Base-by-base conservation (phyloP, 768 basidiomycete species). In the Russula compacta region DNA sequence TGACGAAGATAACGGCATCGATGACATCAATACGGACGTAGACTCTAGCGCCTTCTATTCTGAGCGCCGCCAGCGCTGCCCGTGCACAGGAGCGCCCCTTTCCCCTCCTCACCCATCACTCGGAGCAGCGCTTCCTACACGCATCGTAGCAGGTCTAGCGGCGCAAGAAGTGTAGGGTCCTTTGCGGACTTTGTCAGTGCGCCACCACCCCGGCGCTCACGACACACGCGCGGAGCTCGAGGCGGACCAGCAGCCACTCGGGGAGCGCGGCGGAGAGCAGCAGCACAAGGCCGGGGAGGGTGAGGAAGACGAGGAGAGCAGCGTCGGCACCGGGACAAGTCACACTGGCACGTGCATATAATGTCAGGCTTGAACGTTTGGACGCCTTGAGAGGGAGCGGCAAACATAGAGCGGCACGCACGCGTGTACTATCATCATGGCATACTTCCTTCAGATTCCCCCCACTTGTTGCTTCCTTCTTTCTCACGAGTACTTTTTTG, bases 151-250 rank as follows among this genome's bases (percentile, higher is more conserved):
- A 33, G 58, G 32, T 19, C 33, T 10, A 43, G 36, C 1, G 71
- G 81, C 38, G 75, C 84, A 6, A 80, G 80, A 19, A 61, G 60
- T 24, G 9, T 49, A 6, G 61, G 65, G 21, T 60, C 65, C 67
- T 79, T 86, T 69, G 77, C 83, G 7, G 85, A 87, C 68, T 85
- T 86, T 68, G 79, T 84, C 54, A 79, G 77, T 66, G 81, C 81
- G 0, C 83, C 85, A 38, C 62, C 64, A 40, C 6, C 77, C 66
- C 43, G 70, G 68, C 55, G 49, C 39, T 1, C 58, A 62, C 54
- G 67, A 56, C 54, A 42, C 42, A 53, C 38, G 35, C 58, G 61
- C 6, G 68, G 67, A 46, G 63, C 60, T 19, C 68, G 57, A 46
- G 63, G 17, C 54, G 48, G 24, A 66, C 61, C 15, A 48, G 63